Percentiles rank a stretch among this genome's conserved stretches.
Evolutionary conservation across 768 basidiomycete genomes (phyloP).

Genomic region (Crassisporium funariophilum): DNA sequence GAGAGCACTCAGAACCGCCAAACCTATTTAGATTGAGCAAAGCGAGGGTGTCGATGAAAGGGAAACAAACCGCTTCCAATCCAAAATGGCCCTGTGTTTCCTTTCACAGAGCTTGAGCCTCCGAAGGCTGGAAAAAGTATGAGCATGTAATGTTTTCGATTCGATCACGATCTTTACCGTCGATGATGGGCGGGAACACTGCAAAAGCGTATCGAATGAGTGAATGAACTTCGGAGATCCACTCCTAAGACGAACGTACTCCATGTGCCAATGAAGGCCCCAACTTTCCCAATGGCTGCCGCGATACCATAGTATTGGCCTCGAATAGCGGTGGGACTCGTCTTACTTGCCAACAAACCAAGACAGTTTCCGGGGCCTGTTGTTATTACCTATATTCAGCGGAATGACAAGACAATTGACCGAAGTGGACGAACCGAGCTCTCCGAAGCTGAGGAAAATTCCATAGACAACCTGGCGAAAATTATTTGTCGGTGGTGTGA

Average conservation of each 20-base stretch:
- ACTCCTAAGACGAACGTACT: constrained; percentile 41
- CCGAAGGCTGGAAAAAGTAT: constrained; percentile 55
- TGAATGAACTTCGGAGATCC: not conserved
- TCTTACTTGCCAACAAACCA: constrained; percentile 84
- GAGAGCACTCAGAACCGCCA: constrained; percentile 78
- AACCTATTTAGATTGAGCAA: constrained; percentile 35
- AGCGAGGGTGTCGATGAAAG: not conserved
- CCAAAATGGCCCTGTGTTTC: constrained; percentile 89
- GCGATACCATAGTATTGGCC: constrained; percentile 87
- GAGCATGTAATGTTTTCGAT: not conserved
- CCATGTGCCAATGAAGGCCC: constrained; percentile 84
- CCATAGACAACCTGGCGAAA: constrained; percentile 83
- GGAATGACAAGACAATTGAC: constrained; percentile 1
- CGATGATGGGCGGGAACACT: constrained; percentile 72
- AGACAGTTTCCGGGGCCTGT: constrained; percentile 82
- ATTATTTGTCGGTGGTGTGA: not conserved
- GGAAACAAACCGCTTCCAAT: constrained; percentile 62
- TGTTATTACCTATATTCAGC: constrained; percentile 1
- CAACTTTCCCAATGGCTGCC: constrained; percentile 84
- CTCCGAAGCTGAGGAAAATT: constrained; percentile 87
- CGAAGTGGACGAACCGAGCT: constrained; percentile 69
- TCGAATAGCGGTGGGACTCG: constrained; percentile 81
- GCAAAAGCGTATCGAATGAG: constrained; percentile 2
- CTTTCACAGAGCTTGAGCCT: constrained; percentile 48
- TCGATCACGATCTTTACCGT: constrained; percentile 38